Evolutionary conservation across 202 grass and related monocot species (phyloP), one percentile per base, ranked within the genome.

Genomic region (Setaria viridis): DNA sequence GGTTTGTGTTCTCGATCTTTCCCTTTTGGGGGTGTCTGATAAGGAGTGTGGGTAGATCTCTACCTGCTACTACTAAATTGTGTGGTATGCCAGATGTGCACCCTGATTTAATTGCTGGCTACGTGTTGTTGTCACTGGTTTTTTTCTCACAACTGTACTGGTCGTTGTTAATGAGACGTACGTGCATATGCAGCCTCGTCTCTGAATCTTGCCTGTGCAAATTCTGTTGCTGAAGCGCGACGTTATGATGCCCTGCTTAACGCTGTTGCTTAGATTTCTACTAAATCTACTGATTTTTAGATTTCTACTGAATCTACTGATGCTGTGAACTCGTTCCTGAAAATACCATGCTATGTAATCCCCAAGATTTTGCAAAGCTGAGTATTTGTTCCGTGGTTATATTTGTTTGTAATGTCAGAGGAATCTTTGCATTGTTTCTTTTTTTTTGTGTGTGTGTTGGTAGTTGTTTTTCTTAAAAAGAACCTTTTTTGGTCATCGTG

Each of bases 101-200:
- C 25, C 35, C 49, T 69, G 51, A 60, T 69, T 59, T 82, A 56
- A 76, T 48, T 69, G 39, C 51, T 74, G 6, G 70, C 20, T 81
- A 1, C 11, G 17, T 47, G 69, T 59, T 81, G 39, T 11, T 87
- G 59, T 76, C 71, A 68, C 70, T 4, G 25, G 1, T 57, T 54
- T 70, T 72, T 59, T 72, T 49, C 39, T 62, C 20, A n/a, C 37
- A 29, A 16, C 56, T 45, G 37, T 77, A 20, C 16, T 4, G 29
- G 54, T 82, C 57, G 3, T 72, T 72, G 25, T 62, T 49, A 47
- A 50, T 82, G 69, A 62, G 67, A 20, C 56, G 54, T 58, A 70
- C 29, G 21, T 82, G 80, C 80, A 15, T 62, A 58, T 35, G 37
- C 41, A 70, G 21, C 14, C 53, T 54, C 48, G 66, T 69, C 66